phyloP scores from a whole-genome alignment of 163 green algal species.

The Scenedesmus sp. region DNA sequence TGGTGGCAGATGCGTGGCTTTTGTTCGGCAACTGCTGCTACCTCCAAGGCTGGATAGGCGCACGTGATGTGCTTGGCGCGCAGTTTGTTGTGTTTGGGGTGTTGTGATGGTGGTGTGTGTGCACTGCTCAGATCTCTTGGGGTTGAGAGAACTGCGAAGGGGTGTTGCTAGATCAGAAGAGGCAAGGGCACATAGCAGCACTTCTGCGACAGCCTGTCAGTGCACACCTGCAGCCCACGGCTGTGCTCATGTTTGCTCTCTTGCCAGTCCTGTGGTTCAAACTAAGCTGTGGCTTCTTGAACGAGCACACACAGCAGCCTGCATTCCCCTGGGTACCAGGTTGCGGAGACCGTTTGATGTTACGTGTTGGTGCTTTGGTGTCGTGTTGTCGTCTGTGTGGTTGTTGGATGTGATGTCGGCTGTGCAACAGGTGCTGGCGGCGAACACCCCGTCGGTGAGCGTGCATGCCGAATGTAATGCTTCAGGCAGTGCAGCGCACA shows the following conservation, averaged over 20 bases:
- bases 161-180: background rate
- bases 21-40: background rate
- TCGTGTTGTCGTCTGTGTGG: background rate
- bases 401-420: background rate
- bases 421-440: background rate
- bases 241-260: background rate
- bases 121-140: background rate
- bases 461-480: background rate
- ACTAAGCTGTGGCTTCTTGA: background rate
- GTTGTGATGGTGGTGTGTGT: background rate
- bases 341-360: background rate
- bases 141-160: background rate
- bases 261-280: background rate
- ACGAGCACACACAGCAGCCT: background rate
- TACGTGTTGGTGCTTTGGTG: background rate
- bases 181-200: background rate
- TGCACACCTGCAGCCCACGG: background rate
- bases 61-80: background rate
- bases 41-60: background rate
- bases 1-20: background rate
- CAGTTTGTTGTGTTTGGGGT: background rate
- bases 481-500: background rate
- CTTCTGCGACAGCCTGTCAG: background rate
- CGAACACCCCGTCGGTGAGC: background rate
- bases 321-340: background rate